Percentiles rank a stretch among this genome's conserved stretches.
Conservation (phyloP, 1,284 basidiomycete species). For the Ustilago lituana region DNA sequence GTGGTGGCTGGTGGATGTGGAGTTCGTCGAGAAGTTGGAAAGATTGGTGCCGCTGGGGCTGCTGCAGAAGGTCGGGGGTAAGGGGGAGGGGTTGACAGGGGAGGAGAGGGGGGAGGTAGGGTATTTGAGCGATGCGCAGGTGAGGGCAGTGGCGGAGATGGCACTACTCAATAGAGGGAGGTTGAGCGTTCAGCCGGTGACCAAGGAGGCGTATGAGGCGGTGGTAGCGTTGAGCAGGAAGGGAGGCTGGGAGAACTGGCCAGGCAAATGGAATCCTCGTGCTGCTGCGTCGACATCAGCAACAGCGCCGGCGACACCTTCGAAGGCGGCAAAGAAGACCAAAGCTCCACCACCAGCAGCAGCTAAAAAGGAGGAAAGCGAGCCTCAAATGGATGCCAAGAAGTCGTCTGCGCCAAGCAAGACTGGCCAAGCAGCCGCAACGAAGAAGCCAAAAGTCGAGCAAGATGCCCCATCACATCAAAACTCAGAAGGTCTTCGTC, state of each 20-base stretch:
- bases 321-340: background rate
- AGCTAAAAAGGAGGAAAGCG: background rate
- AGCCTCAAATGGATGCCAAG: background rate
- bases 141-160: slow-evolving; percentile 74
- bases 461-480: background rate
- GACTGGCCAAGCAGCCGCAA: background rate
- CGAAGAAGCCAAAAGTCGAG: slow-evolving; percentile 20
- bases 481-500: slow-evolving; percentile 13
- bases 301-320: background rate
- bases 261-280: slow-evolving; percentile 57
- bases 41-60: slow-evolving; percentile 83
- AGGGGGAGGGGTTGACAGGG: slow-evolving; percentile 71
- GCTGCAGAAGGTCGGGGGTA: slow-evolving; percentile 76
- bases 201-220: slow-evolving; percentile 76
- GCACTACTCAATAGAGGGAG: slow-evolving; percentile 83
- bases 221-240: slow-evolving; percentile 76
- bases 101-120: slow-evolving; percentile 72
- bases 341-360: background rate
- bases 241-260: slow-evolving; percentile 72
- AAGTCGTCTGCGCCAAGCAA: slow-evolving; percentile 1
- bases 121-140: slow-evolving; percentile 65
- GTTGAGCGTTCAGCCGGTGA: slow-evolving; percentile 83
- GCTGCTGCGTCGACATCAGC: too few relatives aligned
- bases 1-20: slow-evolving; percentile 87
- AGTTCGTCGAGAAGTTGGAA: slow-evolving; percentile 75